phyloP scores from a whole-genome alignment of 2,329 filamentous ascomycete genomes.

The Endoconidiophora laricicola region DNA sequence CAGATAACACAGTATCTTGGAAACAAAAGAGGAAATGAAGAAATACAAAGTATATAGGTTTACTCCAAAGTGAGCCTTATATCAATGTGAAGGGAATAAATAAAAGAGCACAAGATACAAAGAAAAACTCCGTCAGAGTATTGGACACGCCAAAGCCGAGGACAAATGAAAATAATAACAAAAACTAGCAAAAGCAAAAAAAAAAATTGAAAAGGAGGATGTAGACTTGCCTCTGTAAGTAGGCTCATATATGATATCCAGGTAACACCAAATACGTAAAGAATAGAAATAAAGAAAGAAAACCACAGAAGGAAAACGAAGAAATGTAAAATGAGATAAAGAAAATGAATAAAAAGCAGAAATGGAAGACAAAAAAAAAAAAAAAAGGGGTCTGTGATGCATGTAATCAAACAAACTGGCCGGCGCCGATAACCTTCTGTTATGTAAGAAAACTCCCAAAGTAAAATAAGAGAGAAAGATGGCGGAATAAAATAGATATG shows the following conservation, averaged over 20 bases:
- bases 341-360: conserved; percentile 2
- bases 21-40: too few species aligned
- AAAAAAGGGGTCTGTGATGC: not conserved
- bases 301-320: not conserved
- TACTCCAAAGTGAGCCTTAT: too few species aligned
- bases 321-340: conserved; percentile 1
- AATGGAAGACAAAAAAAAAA: conserved; percentile 2
- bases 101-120: too few species aligned
- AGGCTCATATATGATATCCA: not conserved
- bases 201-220: too few species aligned
- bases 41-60: too few species aligned
- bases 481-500: too few species aligned
- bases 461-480: not conserved
- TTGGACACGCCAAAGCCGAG: not conserved
- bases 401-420: not conserved
- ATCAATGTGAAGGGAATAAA: too few species aligned
- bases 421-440: too few species aligned
- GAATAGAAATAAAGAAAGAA: not conserved
- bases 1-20: too few species aligned
- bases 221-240: too few species aligned
- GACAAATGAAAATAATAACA: not conserved
- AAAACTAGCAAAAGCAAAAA: not conserved
- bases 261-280: not conserved
- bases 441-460: not conserved
- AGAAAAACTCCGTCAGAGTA: not conserved